Conservation (phyloP, 106 monocot species). For the Iris macrosiphon region DNA sequence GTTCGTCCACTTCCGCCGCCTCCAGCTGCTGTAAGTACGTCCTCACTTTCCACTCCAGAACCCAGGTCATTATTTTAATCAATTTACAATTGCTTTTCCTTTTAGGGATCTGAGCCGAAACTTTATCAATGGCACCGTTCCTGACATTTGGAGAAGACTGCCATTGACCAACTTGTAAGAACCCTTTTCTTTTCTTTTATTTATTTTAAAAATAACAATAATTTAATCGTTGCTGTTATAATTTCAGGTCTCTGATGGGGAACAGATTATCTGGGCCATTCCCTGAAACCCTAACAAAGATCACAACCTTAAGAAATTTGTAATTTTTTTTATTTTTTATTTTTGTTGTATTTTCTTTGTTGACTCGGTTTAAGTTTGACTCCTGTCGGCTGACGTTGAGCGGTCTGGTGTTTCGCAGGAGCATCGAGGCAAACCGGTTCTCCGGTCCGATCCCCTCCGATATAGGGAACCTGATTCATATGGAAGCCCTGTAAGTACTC, state of each 20-base stretch:
- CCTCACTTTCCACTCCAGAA: too few species aligned
- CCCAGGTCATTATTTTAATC: background rate
- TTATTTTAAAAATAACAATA: background rate
- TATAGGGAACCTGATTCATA: conserved; percentile 34
- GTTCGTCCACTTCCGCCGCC: conserved; percentile 30
- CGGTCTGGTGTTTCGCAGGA: conserved; percentile 35
- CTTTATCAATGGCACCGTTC: conserved; percentile 48
- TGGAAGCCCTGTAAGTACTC: conserved; percentile 47
- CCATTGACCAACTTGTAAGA: conserved; percentile 41
- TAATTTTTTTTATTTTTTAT: conserved; percentile 11
- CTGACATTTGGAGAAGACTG: conserved; percentile 35
- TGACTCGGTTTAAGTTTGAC: background rate
- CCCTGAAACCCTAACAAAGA: conserved; percentile 47
- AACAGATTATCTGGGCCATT: conserved; percentile 70
- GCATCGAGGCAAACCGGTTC: conserved; percentile 63
- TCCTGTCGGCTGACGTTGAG: background rate
- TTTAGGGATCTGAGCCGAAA: conserved; percentile 66
- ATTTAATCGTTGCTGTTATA: background rate
- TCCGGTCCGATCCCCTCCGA: conserved; percentile 38
- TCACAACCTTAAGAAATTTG: conserved; percentile 52
- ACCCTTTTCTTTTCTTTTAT: background rate
- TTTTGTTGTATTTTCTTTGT: background rate
- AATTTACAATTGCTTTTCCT: background rate
- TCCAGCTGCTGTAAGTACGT: conserved; percentile 44
- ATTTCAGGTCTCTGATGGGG: conserved; percentile 20